These are phyloP conservation scores for Phaeodactylum tricornutum DNA, from an alignment of 108 stramenopile species.

Conservation along the genomic window DNA sequence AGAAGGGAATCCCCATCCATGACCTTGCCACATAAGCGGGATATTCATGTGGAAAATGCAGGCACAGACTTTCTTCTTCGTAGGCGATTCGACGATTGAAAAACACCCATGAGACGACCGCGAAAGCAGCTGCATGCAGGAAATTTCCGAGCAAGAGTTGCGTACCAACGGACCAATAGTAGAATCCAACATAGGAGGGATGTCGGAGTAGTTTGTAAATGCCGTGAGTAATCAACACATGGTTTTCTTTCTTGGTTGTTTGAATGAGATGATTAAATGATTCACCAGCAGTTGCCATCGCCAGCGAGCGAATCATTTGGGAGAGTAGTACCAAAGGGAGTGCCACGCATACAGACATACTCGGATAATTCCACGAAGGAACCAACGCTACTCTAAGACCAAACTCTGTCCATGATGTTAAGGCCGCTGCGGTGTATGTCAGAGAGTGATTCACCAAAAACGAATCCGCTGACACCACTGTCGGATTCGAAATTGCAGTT, in stretches of 20 bases:
- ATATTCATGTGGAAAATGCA: conserved; percentile 75
- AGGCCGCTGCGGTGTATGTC: conserved; percentile 81
- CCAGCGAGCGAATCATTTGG: conserved; percentile 72
- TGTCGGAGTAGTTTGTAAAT: conserved; percentile 88
- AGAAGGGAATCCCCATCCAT: conserved; percentile 84
- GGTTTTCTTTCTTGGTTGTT: conserved; percentile 67
- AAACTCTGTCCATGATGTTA: conserved; percentile 85
- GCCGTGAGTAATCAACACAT: conserved; percentile 82
- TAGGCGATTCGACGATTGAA: conserved; percentile 82
- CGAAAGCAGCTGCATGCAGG: conserved; percentile 49
- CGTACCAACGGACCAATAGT: conserved; percentile 89
- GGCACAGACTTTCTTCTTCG: conserved; percentile 75
- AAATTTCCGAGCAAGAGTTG: conserved; percentile 83
- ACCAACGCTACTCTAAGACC: conserved; percentile 50
- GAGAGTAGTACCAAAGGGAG: conserved; percentile 48
- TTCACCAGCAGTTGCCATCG: conserved; percentile 88
- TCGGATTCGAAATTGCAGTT: conserved; percentile 60
- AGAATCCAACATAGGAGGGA: conserved; percentile 94
- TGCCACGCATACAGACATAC: no score
- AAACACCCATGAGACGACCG: conserved; percentile 73
- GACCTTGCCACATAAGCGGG: conserved; percentile 54
- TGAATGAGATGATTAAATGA: conserved; percentile 95
- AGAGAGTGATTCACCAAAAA: conserved; percentile 89
- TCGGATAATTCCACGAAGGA: conserved; percentile 22
- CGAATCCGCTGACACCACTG: conserved; percentile 55